phyloP scores from a whole-genome alignment of 164 flowering plant species.

The Stephania yunnanensis region DNA sequence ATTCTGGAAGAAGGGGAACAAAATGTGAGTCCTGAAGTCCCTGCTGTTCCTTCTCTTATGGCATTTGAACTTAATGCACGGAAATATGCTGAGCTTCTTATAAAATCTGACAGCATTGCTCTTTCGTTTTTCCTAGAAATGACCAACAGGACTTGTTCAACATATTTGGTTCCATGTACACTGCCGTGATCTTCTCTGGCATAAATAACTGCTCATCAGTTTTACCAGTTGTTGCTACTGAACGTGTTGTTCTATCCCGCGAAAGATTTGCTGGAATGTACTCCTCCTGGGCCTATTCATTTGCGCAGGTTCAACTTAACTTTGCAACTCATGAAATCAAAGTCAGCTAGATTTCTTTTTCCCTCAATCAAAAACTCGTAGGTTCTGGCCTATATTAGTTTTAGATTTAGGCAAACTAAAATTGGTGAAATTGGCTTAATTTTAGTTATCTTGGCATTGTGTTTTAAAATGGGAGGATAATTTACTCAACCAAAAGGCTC shows the following conservation, averaged over 20 bases:
- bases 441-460: too few species aligned
- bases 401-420: too few species aligned
- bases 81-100: not conserved
- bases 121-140: conserved; percentile 25
- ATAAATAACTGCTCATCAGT: conserved; percentile 49
- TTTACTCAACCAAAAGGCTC: not conserved
- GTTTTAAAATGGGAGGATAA: not conserved
- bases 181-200: conserved; percentile 41
- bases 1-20: conserved; percentile 49
- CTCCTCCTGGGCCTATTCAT: conserved; percentile 55
- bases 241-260: conserved; percentile 51
- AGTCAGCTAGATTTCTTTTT: not conserved
- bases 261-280: conserved; percentile 82
- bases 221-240: conserved; percentile 44
- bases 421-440: too few species aligned
- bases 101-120: not conserved
- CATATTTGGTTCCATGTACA: conserved; percentile 54
- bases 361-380: not conserved
- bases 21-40: conserved; percentile 33
- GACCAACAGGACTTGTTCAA: conserved; percentile 52
- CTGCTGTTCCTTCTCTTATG: not conserved
- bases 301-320: conserved; percentile 50
- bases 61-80: not conserved
- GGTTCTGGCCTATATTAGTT: not conserved
- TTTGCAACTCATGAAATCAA: not conserved